Evolutionary conservation across 306 rosid genomes (phyloP), one percentile per base, ranked within the genome.

Genomic region (Vicia faba): DNA sequence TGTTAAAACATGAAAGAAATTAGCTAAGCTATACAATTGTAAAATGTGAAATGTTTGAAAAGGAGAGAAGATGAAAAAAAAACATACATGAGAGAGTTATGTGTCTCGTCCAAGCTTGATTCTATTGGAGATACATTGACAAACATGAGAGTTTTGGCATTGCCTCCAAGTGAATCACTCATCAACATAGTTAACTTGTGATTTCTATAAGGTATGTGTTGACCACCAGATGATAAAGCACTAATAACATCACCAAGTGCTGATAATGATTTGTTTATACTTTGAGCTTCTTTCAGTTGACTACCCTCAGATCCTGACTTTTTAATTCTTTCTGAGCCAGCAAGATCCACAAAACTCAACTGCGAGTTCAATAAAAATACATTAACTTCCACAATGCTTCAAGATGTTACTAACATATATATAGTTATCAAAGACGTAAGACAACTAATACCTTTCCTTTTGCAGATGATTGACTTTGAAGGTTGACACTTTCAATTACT

Each of bases 271-370:
- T 95, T 90, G 76, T 95, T 95, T 70, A 95, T 95, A 72, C 99
- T 95, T 70, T 90, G 99, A 48, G 99, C 99, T 86, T 93, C 99
- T 80, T 89, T 90, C 11, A 95, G 92, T 70, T 85, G 96, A 80
- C 58, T 85, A 51, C 99, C 97, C 3, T 85, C 68, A 41, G 99
- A 95, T 14, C 97, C 97, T 5, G 97, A 95, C 79, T 95, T 95
- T 81, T 95, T 95, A 13, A 90, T 67, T 70, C 99, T 86, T 74
- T 90, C 96, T 13, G 97, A 95, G 31, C 99, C 99, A 58, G 97
- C 99, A 67, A 95, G 99, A 78, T 95, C 99, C 68, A 95, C 99
- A 76, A 95, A 95, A 79, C 99, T 95, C 71, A 95, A 75, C 97
- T 90, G 80, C 70, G 70, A 55, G 51, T 81, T 43, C 63, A n/a